These are phyloP conservation scores for Debaryomyces hansenii DNA, from an alignment of 805 yeast species.

Conservation along the genomic window DNA sequence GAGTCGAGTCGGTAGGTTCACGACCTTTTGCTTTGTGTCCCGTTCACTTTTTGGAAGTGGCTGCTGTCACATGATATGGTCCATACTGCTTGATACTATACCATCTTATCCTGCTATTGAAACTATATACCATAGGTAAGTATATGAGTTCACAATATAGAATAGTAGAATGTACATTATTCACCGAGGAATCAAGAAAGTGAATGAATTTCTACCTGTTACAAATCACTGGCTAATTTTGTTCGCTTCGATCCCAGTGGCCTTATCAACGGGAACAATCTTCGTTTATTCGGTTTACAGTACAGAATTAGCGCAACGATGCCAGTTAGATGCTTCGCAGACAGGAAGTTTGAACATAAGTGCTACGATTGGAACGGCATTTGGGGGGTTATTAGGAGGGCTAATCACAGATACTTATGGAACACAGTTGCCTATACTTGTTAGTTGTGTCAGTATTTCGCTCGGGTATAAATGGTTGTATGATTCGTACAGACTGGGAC, in stretches of 20 bases:
- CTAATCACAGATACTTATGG: conserved; percentile 34
- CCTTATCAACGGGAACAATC: conserved; percentile 33
- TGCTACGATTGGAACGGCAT: conserved; percentile 30
- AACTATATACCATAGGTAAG: no score
- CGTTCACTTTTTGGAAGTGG: neutral
- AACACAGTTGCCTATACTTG: conserved; percentile 31
- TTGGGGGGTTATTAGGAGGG: conserved; percentile 35
- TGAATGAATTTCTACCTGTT: conserved; percentile 21
- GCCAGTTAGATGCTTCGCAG: conserved; percentile 26
- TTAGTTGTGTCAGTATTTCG: conserved; percentile 21
- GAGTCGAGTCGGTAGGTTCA: neutral
- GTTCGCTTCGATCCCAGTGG: conserved; percentile 28
- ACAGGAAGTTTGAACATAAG: conserved; percentile 31
- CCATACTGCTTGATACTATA: no score
- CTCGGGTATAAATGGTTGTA: conserved; percentile 30
- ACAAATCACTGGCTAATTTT: conserved; percentile 29
- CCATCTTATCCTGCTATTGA: no score
- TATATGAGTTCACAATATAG: neutral
- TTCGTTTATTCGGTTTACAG: conserved; percentile 34
- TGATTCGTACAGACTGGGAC: conserved; percentile 19
- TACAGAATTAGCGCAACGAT: conserved; percentile 30
- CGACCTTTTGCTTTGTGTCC: neutral
- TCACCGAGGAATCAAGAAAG: neutral
- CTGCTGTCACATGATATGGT: neutral
- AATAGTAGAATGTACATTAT: neutral